Percentiles rank a stretch among this genome's conserved stretches.
These are phyloP conservation scores for Aspergillus candidus DNA, from an alignment of 2,329 filamentous ascomycete species.

Conservation along the genomic window DNA sequence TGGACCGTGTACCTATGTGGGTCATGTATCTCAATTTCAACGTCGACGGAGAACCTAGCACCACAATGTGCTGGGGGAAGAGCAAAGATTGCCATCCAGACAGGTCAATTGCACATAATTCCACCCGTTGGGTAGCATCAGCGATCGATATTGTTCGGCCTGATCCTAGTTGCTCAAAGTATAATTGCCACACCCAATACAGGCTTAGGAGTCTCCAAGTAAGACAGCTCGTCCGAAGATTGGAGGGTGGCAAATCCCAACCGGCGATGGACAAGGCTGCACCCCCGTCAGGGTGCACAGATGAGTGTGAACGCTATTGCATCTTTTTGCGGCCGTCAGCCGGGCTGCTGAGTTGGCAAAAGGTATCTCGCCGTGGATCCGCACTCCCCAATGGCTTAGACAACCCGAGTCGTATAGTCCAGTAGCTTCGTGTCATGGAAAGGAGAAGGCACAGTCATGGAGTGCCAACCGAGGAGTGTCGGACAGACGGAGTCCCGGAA, in stretches of 20 bases:
- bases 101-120: background rate
- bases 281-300: conserved; percentile 14
- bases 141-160: conserved; percentile 13
- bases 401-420: conserved; percentile 16
- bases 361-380: conserved; percentile 22
- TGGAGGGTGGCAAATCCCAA: conserved; percentile 26
- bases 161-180: conserved; percentile 22
- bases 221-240: conserved; percentile 6
- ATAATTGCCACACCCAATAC: conserved; percentile 22
- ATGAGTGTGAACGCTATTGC: conserved; percentile 9
- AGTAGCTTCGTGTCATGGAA: conserved; percentile 19
- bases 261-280: conserved; percentile 18
- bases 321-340: conserved; percentile 17
- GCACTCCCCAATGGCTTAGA: conserved; percentile 13
- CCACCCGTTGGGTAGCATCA: conserved; percentile 17
- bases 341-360: conserved; percentile 27
- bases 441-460: conserved; percentile 9
- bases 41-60: conserved; percentile 21
- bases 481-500: conserved; percentile 14
- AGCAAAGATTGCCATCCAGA: conserved; percentile 3
- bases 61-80: conserved; percentile 1
- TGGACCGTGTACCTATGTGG: conserved; percentile 30
- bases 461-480: conserved; percentile 8
- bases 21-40: conserved; percentile 36
- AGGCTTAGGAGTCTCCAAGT: conserved; percentile 11